Evolutionary conservation across 345 rosid species (phyloP).

Genomic region (Durio zibethinus): DNA sequence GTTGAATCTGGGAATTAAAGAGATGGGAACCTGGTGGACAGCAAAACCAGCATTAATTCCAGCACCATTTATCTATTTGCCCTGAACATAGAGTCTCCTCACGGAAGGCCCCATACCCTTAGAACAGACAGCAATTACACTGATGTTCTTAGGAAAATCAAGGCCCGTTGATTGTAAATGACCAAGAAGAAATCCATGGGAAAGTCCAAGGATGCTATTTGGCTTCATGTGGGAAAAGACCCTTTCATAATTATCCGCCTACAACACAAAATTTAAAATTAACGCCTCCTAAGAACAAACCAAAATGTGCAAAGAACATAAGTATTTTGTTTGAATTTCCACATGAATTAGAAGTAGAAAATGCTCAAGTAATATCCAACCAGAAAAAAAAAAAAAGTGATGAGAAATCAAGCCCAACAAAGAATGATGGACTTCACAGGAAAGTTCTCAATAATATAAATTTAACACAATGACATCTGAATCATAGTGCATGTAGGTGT

Average conservation of each 20-base stretch:
- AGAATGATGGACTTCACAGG: background rate
- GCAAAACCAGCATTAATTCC: slow-evolving; percentile 91
- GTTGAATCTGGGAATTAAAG: background rate
- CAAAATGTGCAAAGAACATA: background rate
- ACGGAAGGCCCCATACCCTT: slow-evolving; percentile 94
- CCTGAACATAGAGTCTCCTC: slow-evolving; percentile 85
- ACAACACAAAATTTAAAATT: slow-evolving; percentile 8
- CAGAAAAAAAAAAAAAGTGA: background rate
- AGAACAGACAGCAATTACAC: slow-evolving; percentile 84
- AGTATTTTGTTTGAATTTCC: background rate
- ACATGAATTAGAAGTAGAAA: background rate
- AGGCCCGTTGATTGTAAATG: slow-evolving; percentile 73
- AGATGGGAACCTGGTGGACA: slow-evolving; percentile 44
- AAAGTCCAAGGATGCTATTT: slow-evolving; percentile 92
- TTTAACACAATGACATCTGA: background rate
- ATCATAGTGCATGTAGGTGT: background rate
- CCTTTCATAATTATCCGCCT: slow-evolving; percentile 92
- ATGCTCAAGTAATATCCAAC: background rate
- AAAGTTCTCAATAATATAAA: background rate
- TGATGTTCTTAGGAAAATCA: slow-evolving; percentile 78
- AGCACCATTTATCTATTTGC: slow-evolving; percentile 90
- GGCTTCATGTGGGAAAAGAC: slow-evolving; percentile 87
- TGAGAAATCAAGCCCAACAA: background rate
- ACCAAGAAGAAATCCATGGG: slow-evolving; percentile 90
- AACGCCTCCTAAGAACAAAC: background rate